Evolutionary conservation across 306 rosid species (phyloP).

Genomic region (Lathyrus tuberosus): DNA sequence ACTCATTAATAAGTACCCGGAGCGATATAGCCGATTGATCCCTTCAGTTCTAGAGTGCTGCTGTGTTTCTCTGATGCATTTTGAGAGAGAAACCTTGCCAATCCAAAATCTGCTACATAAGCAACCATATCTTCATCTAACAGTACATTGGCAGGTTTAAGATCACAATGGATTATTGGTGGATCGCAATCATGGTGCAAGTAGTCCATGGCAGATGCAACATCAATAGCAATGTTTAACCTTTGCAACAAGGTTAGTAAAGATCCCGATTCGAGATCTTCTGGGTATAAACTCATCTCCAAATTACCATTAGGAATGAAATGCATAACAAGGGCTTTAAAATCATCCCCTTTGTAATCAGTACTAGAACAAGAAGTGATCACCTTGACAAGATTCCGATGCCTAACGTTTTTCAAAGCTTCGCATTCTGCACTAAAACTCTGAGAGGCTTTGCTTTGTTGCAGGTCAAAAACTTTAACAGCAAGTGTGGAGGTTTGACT

Average conservation of each 20-base stretch:
- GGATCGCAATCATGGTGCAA: slow-evolving; percentile 54
- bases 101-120: slow-evolving; percentile 58
- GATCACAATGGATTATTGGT: slow-evolving; percentile 52
- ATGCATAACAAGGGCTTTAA: slow-evolving; percentile 50
- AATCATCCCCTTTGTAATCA: slow-evolving; percentile 48
- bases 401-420: slow-evolving; percentile 46
- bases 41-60: slow-evolving; percentile 45
- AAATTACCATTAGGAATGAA: slow-evolving; percentile 51
- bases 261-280: slow-evolving; percentile 35
- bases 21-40: slow-evolving; percentile 55
- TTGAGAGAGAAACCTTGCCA: slow-evolving; percentile 47
- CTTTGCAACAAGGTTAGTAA: slow-evolving; percentile 42
- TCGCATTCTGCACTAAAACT: slow-evolving; percentile 55
- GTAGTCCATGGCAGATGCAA: slow-evolving; percentile 54
- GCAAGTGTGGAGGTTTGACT: slow-evolving; percentile 48
- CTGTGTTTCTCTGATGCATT: slow-evolving; percentile 32
- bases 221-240: slow-evolving; percentile 46
- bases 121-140: slow-evolving; percentile 51
- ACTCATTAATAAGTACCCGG: slow-evolving; percentile 36
- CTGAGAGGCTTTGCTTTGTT: slow-evolving; percentile 45
- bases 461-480: slow-evolving; percentile 52
- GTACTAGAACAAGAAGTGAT: slow-evolving; percentile 49
- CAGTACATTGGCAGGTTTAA: slow-evolving; percentile 51
- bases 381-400: slow-evolving; percentile 47
- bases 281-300: slow-evolving; percentile 39